Percentiles rank a stretch among this genome's conserved stretches.
These are phyloP conservation scores for Geosmithia flava DNA, from an alignment of 2,329 filamentous ascomycete species.

Conservation along the genomic window DNA sequence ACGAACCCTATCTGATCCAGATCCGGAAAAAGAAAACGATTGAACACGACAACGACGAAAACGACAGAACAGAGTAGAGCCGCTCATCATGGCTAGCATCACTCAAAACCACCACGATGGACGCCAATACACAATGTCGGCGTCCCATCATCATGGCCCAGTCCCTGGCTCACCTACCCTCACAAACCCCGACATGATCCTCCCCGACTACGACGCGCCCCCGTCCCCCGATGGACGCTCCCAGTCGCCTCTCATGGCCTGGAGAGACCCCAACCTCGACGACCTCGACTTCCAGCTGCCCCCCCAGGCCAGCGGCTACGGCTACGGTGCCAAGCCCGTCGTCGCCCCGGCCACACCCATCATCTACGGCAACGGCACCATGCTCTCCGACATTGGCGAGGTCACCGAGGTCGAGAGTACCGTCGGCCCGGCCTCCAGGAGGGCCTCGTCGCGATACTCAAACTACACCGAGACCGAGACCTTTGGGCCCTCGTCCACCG, in stretches of 20 bases:
- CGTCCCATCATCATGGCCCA: conserved; percentile 9
- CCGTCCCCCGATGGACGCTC: conserved; percentile 38
- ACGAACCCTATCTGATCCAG: too few species aligned
- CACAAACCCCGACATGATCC: conserved; percentile 89
- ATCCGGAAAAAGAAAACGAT: background rate
- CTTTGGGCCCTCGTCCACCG: conserved; percentile 1
- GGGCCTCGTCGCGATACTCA: conserved; percentile 21
- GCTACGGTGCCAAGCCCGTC: conserved; percentile 25
- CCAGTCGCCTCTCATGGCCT: conserved; percentile 37
- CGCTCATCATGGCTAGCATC: background rate
- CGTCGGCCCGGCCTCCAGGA: conserved; percentile 24
- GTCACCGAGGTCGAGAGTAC: conserved; percentile 42
- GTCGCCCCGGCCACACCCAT: conserved; percentile 48
- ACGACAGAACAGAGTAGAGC: background rate
- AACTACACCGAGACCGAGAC: conserved; percentile 17
- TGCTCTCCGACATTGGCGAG: conserved; percentile 54
- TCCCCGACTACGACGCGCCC: conserved; percentile 59
- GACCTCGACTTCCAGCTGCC: conserved; percentile 28
- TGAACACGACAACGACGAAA: background rate
- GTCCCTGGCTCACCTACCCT: conserved; percentile 69
- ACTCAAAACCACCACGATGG: background rate
- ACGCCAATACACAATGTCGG: background rate
- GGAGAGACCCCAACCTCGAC: conserved; percentile 31
- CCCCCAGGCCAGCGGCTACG: conserved; percentile 20
- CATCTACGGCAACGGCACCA: conserved; percentile 57